Conservation (phyloP, 345 rosid species). For the Linum lewisii region DNA sequence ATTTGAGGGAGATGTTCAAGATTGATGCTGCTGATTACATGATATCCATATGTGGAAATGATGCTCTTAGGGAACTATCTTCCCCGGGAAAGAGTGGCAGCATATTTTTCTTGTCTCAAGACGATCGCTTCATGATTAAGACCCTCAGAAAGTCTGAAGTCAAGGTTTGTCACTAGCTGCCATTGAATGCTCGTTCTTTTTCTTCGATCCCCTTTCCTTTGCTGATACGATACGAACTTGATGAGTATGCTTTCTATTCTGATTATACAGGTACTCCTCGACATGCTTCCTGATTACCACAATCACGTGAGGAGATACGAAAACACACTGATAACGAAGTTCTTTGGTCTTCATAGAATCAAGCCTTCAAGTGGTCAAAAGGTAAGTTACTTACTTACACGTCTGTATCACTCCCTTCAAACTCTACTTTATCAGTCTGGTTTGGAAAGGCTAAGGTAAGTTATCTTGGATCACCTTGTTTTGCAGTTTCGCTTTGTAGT, state of each 20-base stretch:
- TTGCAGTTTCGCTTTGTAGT: conserved; percentile 95
- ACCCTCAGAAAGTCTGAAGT: conserved; percentile 96
- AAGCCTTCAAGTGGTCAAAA: conserved; percentile 97
- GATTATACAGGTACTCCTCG: conserved; percentile 63
- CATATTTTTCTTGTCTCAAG: conserved; percentile 91
- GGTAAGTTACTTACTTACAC: conserved; percentile 30
- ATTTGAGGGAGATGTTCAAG: conserved; percentile 96
- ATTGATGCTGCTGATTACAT: conserved; percentile 97
- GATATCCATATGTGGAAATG: conserved; percentile 99
- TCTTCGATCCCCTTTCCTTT: neutral
- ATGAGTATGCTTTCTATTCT: conserved; percentile 8
- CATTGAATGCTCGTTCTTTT: neutral
- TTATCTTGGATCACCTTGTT: conserved; percentile 13
- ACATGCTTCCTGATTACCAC: conserved; percentile 97
- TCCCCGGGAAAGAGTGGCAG: conserved; percentile 99
- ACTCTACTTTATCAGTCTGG: conserved; percentile 10
- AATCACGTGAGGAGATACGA: conserved; percentile 84
- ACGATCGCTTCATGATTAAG: conserved; percentile 97
- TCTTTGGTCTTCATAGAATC: conserved; percentile 98
- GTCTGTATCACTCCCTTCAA: neutral
- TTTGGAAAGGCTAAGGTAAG: conserved; percentile 22
- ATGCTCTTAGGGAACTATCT: conserved; percentile 93
- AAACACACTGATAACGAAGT: conserved; percentile 90
- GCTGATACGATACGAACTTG: too few species aligned
- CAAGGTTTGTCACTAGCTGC: conserved; percentile 41